Evolutionary conservation across 768 basidiomycete species (phyloP).

Genomic region (Coprinellus aureogranulatus): DNA sequence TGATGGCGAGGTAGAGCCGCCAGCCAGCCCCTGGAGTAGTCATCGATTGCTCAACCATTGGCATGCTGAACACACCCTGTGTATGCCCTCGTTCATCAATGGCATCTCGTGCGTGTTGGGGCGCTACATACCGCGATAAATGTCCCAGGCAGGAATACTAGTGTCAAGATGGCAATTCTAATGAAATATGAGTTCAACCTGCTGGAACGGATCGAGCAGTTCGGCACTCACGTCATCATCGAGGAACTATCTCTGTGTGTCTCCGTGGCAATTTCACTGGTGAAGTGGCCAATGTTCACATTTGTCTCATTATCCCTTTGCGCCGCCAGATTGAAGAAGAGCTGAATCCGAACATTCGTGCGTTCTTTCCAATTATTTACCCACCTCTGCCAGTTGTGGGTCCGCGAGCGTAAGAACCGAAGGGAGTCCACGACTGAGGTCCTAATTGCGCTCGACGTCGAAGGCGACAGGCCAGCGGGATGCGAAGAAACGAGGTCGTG

Average conservation of each 20-base stretch:
- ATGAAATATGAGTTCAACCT: background rate
- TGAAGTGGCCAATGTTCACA: background rate
- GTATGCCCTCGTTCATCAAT: background rate
- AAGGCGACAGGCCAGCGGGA: background rate
- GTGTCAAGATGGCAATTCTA: slow-evolving; percentile 3
- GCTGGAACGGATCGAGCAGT: background rate
- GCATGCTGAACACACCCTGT: slow-evolving; percentile 4
- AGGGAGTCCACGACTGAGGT: background rate
- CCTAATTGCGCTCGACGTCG: background rate
- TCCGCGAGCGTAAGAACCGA: background rate
- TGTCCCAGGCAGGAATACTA: slow-evolving; percentile 3
- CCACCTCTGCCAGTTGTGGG: background rate
- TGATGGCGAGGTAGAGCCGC: background rate
- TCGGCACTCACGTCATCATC: slow-evolving; percentile 5
- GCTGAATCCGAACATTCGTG: slow-evolving; percentile 2
- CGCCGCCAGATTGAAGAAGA: slow-evolving; percentile 3
- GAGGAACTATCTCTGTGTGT: slow-evolving; percentile 2
- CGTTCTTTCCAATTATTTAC: slow-evolving; percentile 1
- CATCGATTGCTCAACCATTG: background rate
- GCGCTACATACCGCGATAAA: slow-evolving; percentile 1
- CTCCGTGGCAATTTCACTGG: background rate
- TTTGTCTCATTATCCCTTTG: slow-evolving; percentile 2
- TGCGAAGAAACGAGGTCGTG: background rate
- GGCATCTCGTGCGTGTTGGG: too few species aligned
- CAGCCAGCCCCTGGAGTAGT: background rate